Conservation (phyloP, 306 rosid species). For the Cicer chorassanicum region DNA sequence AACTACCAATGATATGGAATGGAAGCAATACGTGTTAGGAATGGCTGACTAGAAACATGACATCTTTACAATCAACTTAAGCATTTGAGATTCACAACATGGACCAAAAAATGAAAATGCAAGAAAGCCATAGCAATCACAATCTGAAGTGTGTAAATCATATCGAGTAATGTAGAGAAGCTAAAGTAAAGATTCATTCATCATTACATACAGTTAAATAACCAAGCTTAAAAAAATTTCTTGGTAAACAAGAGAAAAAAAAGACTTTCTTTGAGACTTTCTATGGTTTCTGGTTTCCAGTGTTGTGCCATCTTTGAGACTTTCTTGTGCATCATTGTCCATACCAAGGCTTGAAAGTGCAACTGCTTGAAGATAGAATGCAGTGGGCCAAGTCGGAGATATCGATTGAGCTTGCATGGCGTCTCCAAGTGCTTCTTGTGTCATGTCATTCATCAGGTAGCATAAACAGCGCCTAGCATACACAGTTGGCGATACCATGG, state of each 20-base stretch:
- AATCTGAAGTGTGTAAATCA: constrained; percentile 37
- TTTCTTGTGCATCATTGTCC: constrained; percentile 95
- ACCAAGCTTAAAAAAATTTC: constrained; percentile 31
- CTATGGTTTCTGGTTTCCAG: constrained; percentile 73
- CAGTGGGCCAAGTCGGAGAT: constrained; percentile 84
- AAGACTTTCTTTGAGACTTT: constrained; percentile 61
- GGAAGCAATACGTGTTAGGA: neutral
- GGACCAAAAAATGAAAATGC: constrained; percentile 31
- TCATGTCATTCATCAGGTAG: constrained; percentile 87
- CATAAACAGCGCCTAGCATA: constrained; percentile 92
- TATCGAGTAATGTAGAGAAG: constrained; percentile 28
- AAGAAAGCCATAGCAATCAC: constrained; percentile 21
- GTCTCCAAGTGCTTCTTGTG: constrained; percentile 97
- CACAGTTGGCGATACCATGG: constrained; percentile 91
- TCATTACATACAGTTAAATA: constrained; percentile 52
- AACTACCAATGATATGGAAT: no score
- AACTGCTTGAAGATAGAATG: constrained; percentile 94
- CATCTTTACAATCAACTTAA: constrained; percentile 24
- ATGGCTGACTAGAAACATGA: constrained; percentile 21
- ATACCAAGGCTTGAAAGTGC: constrained; percentile 92
- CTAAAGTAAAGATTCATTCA: constrained; percentile 52
- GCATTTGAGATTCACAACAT: constrained; percentile 44
- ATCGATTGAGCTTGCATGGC: constrained; percentile 96
- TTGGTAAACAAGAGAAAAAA: constrained; percentile 44
- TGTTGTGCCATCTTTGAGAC: constrained; percentile 84